Evolutionary conservation across 1,139 yeast genomes (phyloP).

Genomic region (Tardiomyces blankii): DNA sequence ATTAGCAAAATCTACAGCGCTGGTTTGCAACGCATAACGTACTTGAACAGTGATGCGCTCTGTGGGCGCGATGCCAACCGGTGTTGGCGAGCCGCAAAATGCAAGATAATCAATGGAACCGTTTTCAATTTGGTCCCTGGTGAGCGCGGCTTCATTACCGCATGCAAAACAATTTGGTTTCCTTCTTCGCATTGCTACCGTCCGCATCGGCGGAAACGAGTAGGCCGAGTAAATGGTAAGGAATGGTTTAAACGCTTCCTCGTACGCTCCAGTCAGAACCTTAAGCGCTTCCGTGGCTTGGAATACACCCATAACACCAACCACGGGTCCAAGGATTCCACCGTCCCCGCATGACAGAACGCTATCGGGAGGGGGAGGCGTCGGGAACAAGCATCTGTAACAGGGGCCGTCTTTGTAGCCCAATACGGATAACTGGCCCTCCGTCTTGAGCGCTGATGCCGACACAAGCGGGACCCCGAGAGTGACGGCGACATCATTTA

Average conservation of each 20-base stretch:
- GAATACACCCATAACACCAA: conserved; percentile 78
- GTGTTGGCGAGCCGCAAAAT: conserved; percentile 55
- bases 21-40: background rate
- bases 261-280: conserved; percentile 48
- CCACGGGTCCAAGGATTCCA: conserved; percentile 93
- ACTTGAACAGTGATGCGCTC: conserved; percentile 34
- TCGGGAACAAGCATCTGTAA: conserved; percentile 86
- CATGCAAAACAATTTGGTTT: conserved; percentile 55
- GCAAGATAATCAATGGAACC: conserved; percentile 49
- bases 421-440: conserved; percentile 76
- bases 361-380: conserved; percentile 77
- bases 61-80: background rate
- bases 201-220: conserved; percentile 57
- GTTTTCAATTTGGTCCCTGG: conserved; percentile 33
- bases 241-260: conserved; percentile 48
- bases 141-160: conserved; percentile 39
- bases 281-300: conserved; percentile 88
- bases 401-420: conserved; percentile 78
- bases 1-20: conserved; percentile 12
- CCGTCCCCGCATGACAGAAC: conserved; percentile 88
- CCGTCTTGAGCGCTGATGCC: conserved; percentile 85
- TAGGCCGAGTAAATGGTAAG: conserved; percentile 63
- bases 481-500: conserved; percentile 75
- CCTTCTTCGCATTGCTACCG: conserved; percentile 69
- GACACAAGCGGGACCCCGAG: conserved; percentile 66